Evolutionary conservation across 257 asterid genomes (phyloP).

Genomic region (Penstemon barbatus): DNA sequence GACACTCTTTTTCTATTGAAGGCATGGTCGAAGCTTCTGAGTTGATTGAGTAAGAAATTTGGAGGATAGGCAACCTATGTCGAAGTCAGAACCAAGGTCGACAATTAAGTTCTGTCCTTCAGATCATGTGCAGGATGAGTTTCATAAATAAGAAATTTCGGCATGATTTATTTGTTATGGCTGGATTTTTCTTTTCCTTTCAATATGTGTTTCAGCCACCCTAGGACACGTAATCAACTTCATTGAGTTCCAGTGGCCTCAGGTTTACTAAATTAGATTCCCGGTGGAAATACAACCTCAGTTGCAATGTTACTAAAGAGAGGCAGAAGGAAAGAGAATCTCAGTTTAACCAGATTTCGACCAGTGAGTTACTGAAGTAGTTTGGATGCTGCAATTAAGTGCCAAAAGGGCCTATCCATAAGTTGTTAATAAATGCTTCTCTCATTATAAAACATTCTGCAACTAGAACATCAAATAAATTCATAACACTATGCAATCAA

Average conservation of each 20-base stretch:
- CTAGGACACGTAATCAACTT: background rate
- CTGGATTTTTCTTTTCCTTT: background rate
- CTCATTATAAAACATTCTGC: background rate
- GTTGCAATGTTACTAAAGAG: conserved; percentile 6
- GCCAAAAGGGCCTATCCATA: background rate
- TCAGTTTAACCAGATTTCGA: background rate
- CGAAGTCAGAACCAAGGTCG: background rate
- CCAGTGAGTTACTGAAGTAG: background rate
- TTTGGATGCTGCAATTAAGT: background rate
- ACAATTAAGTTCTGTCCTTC: background rate
- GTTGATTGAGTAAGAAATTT: background rate
- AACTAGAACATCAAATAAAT: conserved; percentile 7
- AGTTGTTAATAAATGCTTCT: background rate
- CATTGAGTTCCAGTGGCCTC: background rate
- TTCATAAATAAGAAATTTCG: background rate
- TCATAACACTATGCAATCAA: background rate
- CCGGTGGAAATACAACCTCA: background rate
- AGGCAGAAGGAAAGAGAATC: conserved; percentile 7
- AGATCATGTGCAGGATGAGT: background rate
- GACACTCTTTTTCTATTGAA: background rate
- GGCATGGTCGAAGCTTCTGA: background rate
- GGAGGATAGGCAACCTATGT: background rate
- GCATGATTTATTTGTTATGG: background rate
- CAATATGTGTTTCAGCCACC: background rate
- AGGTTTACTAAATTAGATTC: background rate